Conservation (phyloP, 1,284 basidiomycete species). For the Trametes polyzona region DNA sequence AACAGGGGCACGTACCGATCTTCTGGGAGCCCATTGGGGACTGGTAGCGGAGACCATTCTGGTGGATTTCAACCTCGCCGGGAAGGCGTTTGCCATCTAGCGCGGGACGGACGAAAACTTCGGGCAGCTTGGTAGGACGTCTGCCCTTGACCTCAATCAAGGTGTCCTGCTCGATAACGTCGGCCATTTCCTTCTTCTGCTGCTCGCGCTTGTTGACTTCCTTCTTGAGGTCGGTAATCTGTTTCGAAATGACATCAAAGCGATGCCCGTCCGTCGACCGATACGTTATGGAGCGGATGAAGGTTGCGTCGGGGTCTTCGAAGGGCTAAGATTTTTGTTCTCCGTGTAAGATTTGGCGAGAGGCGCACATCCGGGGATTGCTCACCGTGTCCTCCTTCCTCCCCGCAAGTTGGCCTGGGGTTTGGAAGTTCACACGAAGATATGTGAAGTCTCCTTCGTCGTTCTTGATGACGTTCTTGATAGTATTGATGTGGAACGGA, state of each 20-base stretch:
- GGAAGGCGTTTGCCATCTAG: slow-evolving; percentile 92
- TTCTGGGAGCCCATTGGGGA: slow-evolving; percentile 89
- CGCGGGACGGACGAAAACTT: slow-evolving; percentile 94
- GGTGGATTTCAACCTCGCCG: slow-evolving; percentile 97
- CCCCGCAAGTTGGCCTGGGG: slow-evolving; percentile 95
- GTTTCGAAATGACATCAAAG: slow-evolving; percentile 87
- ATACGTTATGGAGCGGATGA: slow-evolving; percentile 95
- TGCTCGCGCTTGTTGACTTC: slow-evolving; percentile 96
- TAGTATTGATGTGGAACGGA: slow-evolving; percentile 98
- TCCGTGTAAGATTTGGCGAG: neutral
- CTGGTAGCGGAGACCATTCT: slow-evolving; percentile 95
- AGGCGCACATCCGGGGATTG: neutral
- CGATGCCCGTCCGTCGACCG: slow-evolving; percentile 89
- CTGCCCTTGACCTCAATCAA: slow-evolving; percentile 87
- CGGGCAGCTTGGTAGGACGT: slow-evolving; percentile 82
- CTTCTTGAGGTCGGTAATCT: slow-evolving; percentile 96
- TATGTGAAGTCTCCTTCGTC: slow-evolving; percentile 97
- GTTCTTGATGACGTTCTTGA: slow-evolving; percentile 98
- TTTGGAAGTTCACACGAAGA: slow-evolving; percentile 98
- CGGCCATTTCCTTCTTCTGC: slow-evolving; percentile 97
- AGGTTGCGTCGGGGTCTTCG: slow-evolving; percentile 96
- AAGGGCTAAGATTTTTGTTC: slow-evolving; percentile 68
- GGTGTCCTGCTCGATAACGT: slow-evolving; percentile 94
- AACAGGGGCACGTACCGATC: slow-evolving; percentile 64
- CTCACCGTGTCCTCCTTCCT: slow-evolving; percentile 97